Base-by-base conservation (phyloP, 768 basidiomycete species). In the Tulasnella sp. region DNA sequence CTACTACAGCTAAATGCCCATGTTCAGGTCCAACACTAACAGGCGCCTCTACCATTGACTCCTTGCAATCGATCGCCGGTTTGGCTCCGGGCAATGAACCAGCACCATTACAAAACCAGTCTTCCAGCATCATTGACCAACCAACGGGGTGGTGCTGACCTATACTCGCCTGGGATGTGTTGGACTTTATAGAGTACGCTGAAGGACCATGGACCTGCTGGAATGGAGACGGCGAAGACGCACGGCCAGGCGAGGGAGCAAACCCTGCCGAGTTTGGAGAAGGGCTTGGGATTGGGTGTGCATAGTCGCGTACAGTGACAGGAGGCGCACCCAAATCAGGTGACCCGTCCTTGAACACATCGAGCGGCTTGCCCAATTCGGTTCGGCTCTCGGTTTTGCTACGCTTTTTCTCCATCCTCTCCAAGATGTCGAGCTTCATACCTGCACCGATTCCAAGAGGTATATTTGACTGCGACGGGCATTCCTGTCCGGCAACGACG, bases 71-170 rank as follows among this genome's bases (percentile, higher is more conserved):
- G 4, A 64, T 30, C 31, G 50, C 65, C 12, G 64, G 65, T 60
- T 62, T 61, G 2, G 62, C 63, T n/a, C 60, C 60, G 1, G 50
- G 58, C 21, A 64, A 41, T 45, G 72, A 68, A 31, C 61, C 62
- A 15, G 63, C 60, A 0, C 71, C 72, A 49, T 72, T 66, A 60
- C 82, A 83, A 77, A 77, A 61, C 61, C 61, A 62, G 31, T 62
- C 60, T 29, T 62, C 61, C 27, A 62, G 43, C 8, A 62, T 45
- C 8, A 34, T 19, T 30, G 61, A 60, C 61, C 61, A 62, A 24
- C 61, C 61, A 7, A 63, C 60, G 2, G 61, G 49, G 29, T 62
- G 60, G 10, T 17, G 60, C 17, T 22, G 54, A 21, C 72, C 76
- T 11, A 76, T 24, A 12, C 43, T 56, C 11, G 21, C 44, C 21